Base-by-base conservation (phyloP, 2,329 filamentous ascomycete species). In the Xylaria sp. region DNA sequence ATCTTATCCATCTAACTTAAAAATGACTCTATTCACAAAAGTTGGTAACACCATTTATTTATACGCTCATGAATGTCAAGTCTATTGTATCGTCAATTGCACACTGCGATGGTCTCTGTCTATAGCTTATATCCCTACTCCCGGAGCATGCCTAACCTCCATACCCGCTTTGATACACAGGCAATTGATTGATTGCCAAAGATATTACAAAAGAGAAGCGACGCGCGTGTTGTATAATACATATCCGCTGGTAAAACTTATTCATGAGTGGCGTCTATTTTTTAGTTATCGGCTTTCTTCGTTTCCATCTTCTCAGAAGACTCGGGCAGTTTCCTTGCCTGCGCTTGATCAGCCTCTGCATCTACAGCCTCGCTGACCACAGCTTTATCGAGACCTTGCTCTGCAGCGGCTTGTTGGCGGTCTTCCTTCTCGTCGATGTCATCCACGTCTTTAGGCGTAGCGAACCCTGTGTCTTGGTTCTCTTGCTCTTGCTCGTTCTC, bases 351-450 rank as follows among this genome's bases (percentile, higher is more conserved):
- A 2, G 82, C 82, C 79, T 89, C 86, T 0, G 87, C 86, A 59
- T 85, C 85, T 2, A 84, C 79, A 66, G 88, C 87, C 76, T 89
- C 88, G 67, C 77, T 78, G 6, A 84, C 84, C 72, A 87, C 84
- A 59, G 81, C 82, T 74, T 84, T 83, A 66, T 85, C 81, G 13
- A 83, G 76, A 44, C 80, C 83, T 65, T 82, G 80, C 44, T 83
- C 82, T 33, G 85, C 83, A 7, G 88, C 87, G 2, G 83, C 79
- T 31, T 83, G 79, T 64, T 85, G 81, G 68, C 90, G 87, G 79
- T 93, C 92, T 73, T 97, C 93, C 83, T 95, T 94, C 81, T 98
- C 96, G 77, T 98, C 95, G 75, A 98, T 98, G 79, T 98, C 88
- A 70, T 97, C 93, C 36, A 90, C 89, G 76, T 98, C 96, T 77